Evolutionary conservation across 345 rosid species (phyloP), one percentile per base, ranked within the genome.

Genomic region (Gossypioides kirkii): DNA sequence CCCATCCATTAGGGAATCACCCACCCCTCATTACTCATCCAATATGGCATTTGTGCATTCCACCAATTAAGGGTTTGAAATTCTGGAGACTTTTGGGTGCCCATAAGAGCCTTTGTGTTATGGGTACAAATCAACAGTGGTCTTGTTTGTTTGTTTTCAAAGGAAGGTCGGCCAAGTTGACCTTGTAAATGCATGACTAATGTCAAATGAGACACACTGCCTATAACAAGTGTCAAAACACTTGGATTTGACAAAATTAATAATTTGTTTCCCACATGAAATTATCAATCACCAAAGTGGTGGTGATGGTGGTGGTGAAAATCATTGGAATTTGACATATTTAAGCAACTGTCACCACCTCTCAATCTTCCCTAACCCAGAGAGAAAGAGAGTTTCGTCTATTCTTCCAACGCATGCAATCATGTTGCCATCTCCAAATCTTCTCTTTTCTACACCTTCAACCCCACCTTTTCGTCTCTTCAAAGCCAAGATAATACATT

Each of bases 141-240:
- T 46, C 41, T 45, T 23, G 20, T 66, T 59, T 25, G 32, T 25
- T 28, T 28, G 53, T 71, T 72, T 32, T 32, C 47, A 55, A 55
- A 74, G 86, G 81, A 81, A 79, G 88, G 83, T 82, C 75, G 83
- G 86, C 83, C 71, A 78, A 52, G 53, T 71, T 86, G 87, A 86
- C 83, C 66, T 59, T 46, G 68, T 13, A 2, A 67, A 25, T 45
- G 49, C 49, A 45, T 56, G 81, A 72, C 53, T 38, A 38, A 62
- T 62, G 47, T 36, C 47, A 38, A 62, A 72, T 75, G 79, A 76
- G 53, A 17, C 45, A 46, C 70, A 46, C 60, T 41, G 58, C 59
- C 32, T 13, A 2, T 45, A 73, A 77, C 77, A 74, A 36, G 53
- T 65, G 70, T 75, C 69, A 67, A 77, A 75, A 32, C 73, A 60